A percentile compares a stretch with the other conserved stretches of the same genome.
These are phyloP conservation scores for Yarrowia sp. DNA, from an alignment of 805 yeast genomes.

Conservation along the genomic window DNA sequence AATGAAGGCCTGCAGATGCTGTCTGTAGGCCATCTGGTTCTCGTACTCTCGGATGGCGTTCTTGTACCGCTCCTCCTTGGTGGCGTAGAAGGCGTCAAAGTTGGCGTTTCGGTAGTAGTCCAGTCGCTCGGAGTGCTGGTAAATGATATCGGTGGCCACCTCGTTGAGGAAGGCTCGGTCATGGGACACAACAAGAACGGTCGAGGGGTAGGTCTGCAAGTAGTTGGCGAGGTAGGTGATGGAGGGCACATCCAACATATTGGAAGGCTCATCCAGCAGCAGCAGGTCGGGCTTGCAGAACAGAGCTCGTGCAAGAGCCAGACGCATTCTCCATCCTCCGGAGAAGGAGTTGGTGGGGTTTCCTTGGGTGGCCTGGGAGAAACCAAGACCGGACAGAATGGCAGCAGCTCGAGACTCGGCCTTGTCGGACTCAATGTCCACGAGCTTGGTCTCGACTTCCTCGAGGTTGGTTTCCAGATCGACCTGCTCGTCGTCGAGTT, in stretches of 20 bases:
- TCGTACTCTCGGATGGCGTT: slow-evolving; percentile 94
- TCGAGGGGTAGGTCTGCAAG: slow-evolving; percentile 86
- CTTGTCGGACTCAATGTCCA: slow-evolving; percentile 95
- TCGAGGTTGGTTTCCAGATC: slow-evolving; percentile 81
- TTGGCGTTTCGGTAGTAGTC: slow-evolving; percentile 92
- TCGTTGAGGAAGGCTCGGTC: slow-evolving; percentile 97
- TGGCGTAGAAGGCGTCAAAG: slow-evolving; percentile 90
- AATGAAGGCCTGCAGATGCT: slow-evolving; percentile 91
- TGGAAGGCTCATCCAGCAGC: slow-evolving; percentile 96
- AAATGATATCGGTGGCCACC: slow-evolving; percentile 97
- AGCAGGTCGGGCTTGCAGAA: slow-evolving; percentile 96
- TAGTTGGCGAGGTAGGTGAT: slow-evolving; percentile 91
- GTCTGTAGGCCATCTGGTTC: slow-evolving; percentile 94
- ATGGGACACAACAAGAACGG: slow-evolving; percentile 95
- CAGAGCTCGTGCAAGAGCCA: slow-evolving; percentile 95
- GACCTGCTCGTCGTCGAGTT: slow-evolving; percentile 86
- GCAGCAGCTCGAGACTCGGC: slow-evolving; percentile 98
- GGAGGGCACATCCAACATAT: slow-evolving; percentile 99
- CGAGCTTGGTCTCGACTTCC: slow-evolving; percentile 80
- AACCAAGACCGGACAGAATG: slow-evolving; percentile 90
- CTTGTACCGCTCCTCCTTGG: slow-evolving; percentile 94
- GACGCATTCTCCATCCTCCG: slow-evolving; percentile 99
- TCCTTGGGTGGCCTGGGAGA: slow-evolving; percentile 83
- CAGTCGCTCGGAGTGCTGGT: slow-evolving; percentile 95
- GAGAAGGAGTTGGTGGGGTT: slow-evolving; percentile 89